Base-by-base conservation (phyloP, 2,329 filamentous ascomycete genomes). In the Elsinoe ampelina region DNA sequence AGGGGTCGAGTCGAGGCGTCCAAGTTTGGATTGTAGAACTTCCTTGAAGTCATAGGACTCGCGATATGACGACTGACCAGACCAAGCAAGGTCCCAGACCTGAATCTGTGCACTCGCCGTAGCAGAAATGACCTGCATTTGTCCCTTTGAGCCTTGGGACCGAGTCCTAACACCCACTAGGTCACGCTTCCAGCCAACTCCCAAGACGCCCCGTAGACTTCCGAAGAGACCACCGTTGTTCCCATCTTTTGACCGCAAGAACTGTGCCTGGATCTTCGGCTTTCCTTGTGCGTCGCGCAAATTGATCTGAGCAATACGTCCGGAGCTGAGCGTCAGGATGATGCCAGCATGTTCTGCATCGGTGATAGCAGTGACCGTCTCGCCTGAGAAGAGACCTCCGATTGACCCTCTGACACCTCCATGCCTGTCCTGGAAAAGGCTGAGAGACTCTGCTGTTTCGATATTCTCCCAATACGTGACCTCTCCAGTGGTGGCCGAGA, bases 391-490 rank as follows among this genome's bases (percentile, higher is more conserved):
- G 72, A 96, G 64, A 60, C 86, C 86, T 2, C 81, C 77, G 60
- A 95, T 82, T 2, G 75, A 75, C 45, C 87, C 83, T 65, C 95
- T 89, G 13, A 95, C 82, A 13, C 88, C 88, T 61, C 84, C 85
- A 62, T 87, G 84, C 65, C 88, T 87, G 67, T 95, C 86, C 62
- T 87, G 85, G 65, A 92, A 87, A 39, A 95, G 81, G 61, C 87
- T 88, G 57, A 95, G 79, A 0, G 89, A 89, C 38, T 90, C 87
- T 8, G 89, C 90, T 69, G 84, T 90, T 57, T 92, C 90, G 61
- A 97, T 87, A 38, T 89, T 95, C 69, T 97, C 93, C 90, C 93
- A 97, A 70, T 93, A 97, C 43, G 89, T 85, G 54, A 97, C 83
- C 70, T 85, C 91, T 54, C 93, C 93, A 50, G 80, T 90, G 15